phyloP scores from a whole-genome alignment of 2,329 filamentous ascomycete genomes.

The Aspergillus fumigatiaffinis region DNA sequence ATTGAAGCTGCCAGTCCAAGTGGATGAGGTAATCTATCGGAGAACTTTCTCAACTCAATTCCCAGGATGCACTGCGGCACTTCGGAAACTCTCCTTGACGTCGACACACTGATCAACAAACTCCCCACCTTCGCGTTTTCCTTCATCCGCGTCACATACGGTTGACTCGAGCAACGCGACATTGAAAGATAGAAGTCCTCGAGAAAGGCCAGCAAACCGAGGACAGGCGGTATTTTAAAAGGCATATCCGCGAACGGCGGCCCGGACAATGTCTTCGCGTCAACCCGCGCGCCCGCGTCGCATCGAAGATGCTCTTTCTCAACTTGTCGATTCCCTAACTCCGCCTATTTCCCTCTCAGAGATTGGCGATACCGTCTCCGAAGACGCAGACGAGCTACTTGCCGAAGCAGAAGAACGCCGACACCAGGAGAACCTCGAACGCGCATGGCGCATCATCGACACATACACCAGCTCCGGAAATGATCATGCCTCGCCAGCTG shows the following conservation, averaged over 20 bases:
- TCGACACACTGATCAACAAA: neutral
- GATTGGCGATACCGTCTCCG: conserved; percentile 27
- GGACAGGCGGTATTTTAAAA: neutral
- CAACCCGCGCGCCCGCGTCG: conserved; percentile 36
- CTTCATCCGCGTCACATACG: neutral
- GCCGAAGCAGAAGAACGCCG: conserved; percentile 35
- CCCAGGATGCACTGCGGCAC: neutral
- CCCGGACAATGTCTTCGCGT: conserved; percentile 28
- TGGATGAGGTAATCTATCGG: neutral
- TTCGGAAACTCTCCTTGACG: neutral
- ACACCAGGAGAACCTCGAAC: conserved; percentile 32
- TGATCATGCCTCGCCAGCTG: conserved; percentile 24
- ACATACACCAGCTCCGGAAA: conserved; percentile 20
- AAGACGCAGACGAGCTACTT: conserved; percentile 31
- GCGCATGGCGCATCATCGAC: conserved; percentile 38
- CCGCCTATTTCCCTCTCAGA: conserved; percentile 32
- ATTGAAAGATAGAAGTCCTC: neutral
- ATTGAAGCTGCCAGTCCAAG: neutral
- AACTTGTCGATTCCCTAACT: conserved; percentile 40
- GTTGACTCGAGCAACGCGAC: neutral
- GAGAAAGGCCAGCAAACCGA: neutral
- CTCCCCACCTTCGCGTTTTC: neutral
- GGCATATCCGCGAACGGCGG: conserved; percentile 7
- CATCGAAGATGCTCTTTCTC: conserved; percentile 42
- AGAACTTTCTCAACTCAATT: neutral